phyloP scores from a whole-genome alignment of 176 grass and related monocot species.

The Calamus simplicifolius region DNA sequence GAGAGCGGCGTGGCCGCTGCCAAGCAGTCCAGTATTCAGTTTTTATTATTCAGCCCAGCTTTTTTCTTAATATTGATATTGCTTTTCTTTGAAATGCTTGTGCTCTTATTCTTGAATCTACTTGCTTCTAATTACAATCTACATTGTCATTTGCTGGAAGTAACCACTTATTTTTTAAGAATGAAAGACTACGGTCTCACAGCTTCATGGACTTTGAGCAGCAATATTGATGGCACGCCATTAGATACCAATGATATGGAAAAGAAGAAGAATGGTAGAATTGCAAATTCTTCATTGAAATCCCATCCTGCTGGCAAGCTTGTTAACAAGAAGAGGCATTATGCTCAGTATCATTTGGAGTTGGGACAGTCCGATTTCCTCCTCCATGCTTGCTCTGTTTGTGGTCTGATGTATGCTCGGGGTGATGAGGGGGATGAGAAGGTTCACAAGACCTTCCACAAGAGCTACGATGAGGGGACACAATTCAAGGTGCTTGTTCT shows the following conservation, averaged over 20 bases:
- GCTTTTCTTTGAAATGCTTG: too few relatives aligned
- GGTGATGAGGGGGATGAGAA: conserved; percentile 79
- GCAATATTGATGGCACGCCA: not conserved
- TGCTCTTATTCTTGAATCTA: too few relatives aligned
- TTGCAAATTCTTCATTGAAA: not conserved
- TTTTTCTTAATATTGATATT: too few relatives aligned
- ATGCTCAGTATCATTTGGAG: conserved; percentile 83
- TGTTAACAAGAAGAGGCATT: conserved; percentile 68
- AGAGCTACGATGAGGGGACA: conserved; percentile 55
- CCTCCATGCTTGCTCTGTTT: conserved; percentile 60
- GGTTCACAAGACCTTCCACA: conserved; percentile 66
- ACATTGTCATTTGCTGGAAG: too few relatives aligned
- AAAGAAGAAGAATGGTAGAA: conserved; percentile 9
- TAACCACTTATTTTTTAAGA: too few relatives aligned
- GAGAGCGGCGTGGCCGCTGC: too few relatives aligned
- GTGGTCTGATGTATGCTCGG: conserved; percentile 72
- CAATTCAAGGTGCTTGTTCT: conserved; percentile 53
- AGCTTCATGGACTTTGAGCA: not conserved
- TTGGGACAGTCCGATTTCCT: conserved; percentile 84
- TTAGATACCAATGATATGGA: not conserved
- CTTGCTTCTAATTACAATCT: too few relatives aligned
- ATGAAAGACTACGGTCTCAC: too few relatives aligned
- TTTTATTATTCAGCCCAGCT: too few relatives aligned
- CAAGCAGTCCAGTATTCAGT: too few relatives aligned
- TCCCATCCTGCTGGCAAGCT: conserved; percentile 18